A percentile compares a stretch with the other conserved stretches of the same genome.
These are phyloP conservation scores for Backusella mclennaniae DNA, from an alignment of 192 early-diverging fungal genomes.

Conservation along the genomic window DNA sequence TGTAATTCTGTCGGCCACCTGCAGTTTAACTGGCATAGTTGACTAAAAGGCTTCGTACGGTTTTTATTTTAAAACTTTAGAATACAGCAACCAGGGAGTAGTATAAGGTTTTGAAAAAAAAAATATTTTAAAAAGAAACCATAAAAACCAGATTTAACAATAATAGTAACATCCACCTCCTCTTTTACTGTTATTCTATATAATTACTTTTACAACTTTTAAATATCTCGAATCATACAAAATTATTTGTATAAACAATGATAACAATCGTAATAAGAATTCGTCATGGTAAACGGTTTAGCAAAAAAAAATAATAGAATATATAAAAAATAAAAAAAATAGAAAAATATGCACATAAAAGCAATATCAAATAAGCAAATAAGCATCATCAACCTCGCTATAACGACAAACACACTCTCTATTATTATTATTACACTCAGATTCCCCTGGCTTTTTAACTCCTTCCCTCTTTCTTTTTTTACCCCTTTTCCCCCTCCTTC, in stretches of 20 bases:
- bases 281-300: neutral
- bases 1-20: neutral
- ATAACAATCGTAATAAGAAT: slow-evolving; percentile 1
- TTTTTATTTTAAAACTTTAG: neutral
- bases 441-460: neutral
- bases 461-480: neutral
- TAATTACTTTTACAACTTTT: neutral
- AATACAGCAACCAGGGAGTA: neutral
- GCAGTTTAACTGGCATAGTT: neutral
- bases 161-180: neutral
- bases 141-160: neutral
- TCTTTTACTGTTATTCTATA: slow-evolving; percentile 4
- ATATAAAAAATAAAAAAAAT: neutral
- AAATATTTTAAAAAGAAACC: neutral
- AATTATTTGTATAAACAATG: neutral
- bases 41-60: neutral
- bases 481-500: neutral
- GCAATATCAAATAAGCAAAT: slow-evolving; percentile 1
- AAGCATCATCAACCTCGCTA: neutral
- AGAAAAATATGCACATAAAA: neutral
- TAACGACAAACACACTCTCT: neutral
- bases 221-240: neutral
- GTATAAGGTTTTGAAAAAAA: neutral
- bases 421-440: neutral
- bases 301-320: neutral